Evolutionary conservation across 108 stramenopile genomes (phyloP).

Genomic region (Schizochytrium sp.): DNA sequence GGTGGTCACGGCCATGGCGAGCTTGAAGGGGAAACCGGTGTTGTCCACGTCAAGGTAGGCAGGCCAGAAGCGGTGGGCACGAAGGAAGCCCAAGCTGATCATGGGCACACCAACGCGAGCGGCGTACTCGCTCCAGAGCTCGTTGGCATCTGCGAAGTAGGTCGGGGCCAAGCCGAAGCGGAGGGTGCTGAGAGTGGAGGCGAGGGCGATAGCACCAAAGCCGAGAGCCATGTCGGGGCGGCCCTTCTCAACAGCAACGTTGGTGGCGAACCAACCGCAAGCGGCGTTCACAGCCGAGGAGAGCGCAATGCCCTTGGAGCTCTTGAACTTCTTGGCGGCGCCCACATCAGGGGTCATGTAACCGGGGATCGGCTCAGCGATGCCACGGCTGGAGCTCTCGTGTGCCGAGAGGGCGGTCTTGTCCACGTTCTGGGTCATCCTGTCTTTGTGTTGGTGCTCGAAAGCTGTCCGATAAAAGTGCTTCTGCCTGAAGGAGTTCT

Average conservation of each 20-base stretch:
- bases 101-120: conserved; percentile 23
- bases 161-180: conserved; percentile 8
- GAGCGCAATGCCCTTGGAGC: background rate
- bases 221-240: conserved; percentile 31
- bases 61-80: background rate
- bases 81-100: background rate
- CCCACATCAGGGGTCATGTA: background rate
- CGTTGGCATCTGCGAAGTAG: background rate
- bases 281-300: conserved; percentile 1
- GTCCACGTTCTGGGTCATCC: background rate
- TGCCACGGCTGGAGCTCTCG: background rate
- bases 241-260: background rate
- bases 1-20: background rate
- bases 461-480: too few relatives aligned
- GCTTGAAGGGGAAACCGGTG: background rate
- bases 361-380: background rate
- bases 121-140: background rate
- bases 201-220: conserved; percentile 35
- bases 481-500: too few relatives aligned
- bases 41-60: background rate
- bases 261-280: conserved; percentile 43
- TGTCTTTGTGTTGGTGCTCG: background rate
- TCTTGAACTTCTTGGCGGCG: background rate
- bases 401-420: background rate
- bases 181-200: background rate